Base-by-base conservation (phyloP, 192 early-diverging fungal genomes). In the Coemansia erecta region DNA sequence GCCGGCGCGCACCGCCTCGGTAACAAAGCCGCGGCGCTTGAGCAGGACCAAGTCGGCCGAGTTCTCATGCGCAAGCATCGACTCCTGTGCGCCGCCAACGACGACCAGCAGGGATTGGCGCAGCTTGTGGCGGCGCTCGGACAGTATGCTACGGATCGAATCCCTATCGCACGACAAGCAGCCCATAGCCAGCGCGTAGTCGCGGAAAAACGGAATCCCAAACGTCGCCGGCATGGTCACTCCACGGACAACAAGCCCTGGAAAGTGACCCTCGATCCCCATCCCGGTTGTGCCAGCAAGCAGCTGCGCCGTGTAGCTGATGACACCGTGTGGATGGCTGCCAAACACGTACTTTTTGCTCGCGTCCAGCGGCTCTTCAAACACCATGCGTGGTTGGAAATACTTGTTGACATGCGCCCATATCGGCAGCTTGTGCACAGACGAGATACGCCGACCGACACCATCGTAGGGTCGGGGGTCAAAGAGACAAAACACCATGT, bases 251-350 rank as follows among this genome's bases (percentile, higher is more conserved):
- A 84, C 73, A 51, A 98, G 85, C 7, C 94, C 94, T 1, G 91
- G 91, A 63, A 93, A 93, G 17, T 82, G 49, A 23, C 83, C 60
- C 22, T 85, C 84, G 44, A 98, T 89, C 13, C 85, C 78, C 33
- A 86, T 72, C 4, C 90, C 93, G 47, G 95, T 92, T 0, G 90
- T 91, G 0, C 72, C 94, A 70, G 93, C 93, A 45, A 90, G 88
- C 14, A 84, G 83, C 74, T 87, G 87, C 1, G 93, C 90, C 14
- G 90, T 91, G 22, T 94, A 82, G 15, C 87, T 82, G 51, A 94
- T 90, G 53, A 97, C 89, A 8, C 92, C 93, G 61, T 95, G 93
- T 17, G 94, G 94, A 66, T 98, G 94, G 64, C 92, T 63, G 41
- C 86, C 94, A 82, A 98, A 92, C 1, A 98, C 82, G 63, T 98